Base-by-base conservation (phyloP, 164 flowering plant genomes). In the Aristolochia fimbriata region DNA sequence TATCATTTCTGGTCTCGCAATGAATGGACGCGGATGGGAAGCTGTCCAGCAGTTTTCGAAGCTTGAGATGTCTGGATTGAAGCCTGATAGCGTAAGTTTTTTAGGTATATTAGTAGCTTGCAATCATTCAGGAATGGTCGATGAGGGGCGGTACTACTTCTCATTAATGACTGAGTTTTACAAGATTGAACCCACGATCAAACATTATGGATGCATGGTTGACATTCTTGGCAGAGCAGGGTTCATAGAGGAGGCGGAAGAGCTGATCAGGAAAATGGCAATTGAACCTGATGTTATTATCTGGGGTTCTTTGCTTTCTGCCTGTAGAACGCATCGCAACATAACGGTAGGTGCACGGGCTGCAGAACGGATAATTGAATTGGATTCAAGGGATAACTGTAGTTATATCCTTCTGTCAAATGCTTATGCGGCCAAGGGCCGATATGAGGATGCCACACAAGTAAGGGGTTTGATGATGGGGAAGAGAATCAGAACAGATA, bases 171-270 rank as follows among this genome's bases (percentile, higher is more conserved):
- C 51, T 0, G 65, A 74, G 33, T 68, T n/a, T 25, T 81, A 81
- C 50, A 58, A 58, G 48, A 76, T 90, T 19, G 51, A 74, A 50
- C 92, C 97, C 27, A 71, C 76, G 3, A 59, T 85, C 57, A 76
- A 84, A 69, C 97, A 87, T 57, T 87, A 82, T 20, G 73, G 76
- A 59, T 85, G 90, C 62, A 63, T 87, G 83, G 84, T 84, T 24
- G 87, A 86, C 69, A 68, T 74, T 55, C 62, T 86, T 1, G 83
- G 93, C 37, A 65, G 78, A 68, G 82, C 83, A 4, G 90, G 93
- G 23, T 66, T 54, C 2, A 62, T 88, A 10, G 74, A 77, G 66
- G 87, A 84, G 52, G 93, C 93, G 53, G 78, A 77, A 47, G 77
- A 70, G 62, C 37, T 84, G n/a, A 78, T 84, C 64, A 63, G 45